Base-by-base conservation (phyloP, 176 grass and related monocot species). In the Coix lacrymajobi region DNA sequence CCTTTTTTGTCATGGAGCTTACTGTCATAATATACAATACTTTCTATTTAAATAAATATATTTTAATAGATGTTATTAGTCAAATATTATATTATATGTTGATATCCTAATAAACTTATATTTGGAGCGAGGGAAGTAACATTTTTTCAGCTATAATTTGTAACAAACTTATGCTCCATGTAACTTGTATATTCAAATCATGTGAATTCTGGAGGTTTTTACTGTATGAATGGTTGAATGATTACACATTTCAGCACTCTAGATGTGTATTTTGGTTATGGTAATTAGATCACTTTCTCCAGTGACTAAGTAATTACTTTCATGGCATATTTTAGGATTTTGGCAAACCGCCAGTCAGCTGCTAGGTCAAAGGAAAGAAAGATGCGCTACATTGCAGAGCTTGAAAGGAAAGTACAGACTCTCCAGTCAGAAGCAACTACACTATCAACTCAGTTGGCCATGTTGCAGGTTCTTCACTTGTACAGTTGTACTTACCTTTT, bases 321-420 rank as follows among this genome's bases (percentile, higher is more conserved):
- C 1, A 57, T 20, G 1, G 26, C 78, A 75, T 30, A 19, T 89
- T 66, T 31, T 87, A 97, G 95, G 86, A 92, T 97, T 57, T 89
- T 93, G 92, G 95, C 95, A 28, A 97, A 97, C 81, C 88, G 95
- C 29, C 95, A 97, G 79, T 97, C 95, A 85, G 95, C 95, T 63
- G 95, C 95, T 57, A 92, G 95, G 84, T 97, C 95, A 81, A 97
- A 97, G 65, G 95, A 97, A 87, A 94, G 95, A 91, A 97, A 97
- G 81, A 94, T 97, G 92, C 95, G 95, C 14, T 97, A 97, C 73
- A 97, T 97, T 64, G 86, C 90, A 45, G 95, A 97, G 26, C 90
- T 97, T 30, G 95, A 97, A 82, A 92, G 90, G 51, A 97, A 94
- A 91, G 92, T 94, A 28, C 88, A 94, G 62, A 89, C 78, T 73